Base-by-base conservation (phyloP, 2,329 filamentous ascomycete species). In the Pseudogymnoascus sp. region DNA sequence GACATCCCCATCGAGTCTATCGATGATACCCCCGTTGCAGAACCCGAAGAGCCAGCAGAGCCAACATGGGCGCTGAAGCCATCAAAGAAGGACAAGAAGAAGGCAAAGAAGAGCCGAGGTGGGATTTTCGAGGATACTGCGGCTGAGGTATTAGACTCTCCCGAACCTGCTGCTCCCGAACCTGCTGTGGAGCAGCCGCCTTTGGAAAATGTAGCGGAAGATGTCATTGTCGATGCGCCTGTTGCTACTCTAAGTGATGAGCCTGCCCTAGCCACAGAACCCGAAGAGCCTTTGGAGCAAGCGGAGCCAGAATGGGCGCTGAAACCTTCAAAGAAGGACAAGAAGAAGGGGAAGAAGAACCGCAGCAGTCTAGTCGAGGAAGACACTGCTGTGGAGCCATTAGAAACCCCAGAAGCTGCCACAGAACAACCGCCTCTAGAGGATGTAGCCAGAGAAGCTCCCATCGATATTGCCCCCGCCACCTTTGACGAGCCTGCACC, bases 71-170 rank as follows among this genome's bases (percentile, higher is more conserved):
- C 39, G 20, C n/a, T 30, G 8, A 47, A 57, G n/a, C 59, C 38
- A 5, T 70, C 70, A 12, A 74, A 74, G 62, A 74, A 74, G 62
- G 69, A 69, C 8, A 78, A 78, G 70, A 79, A 71, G 61, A 71
- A 70, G 38, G 30, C n/a, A 6, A 58, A 58, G 20, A 35, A 57
- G 36, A 18, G 22, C 11, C 22, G n/a, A 5, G 59, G 12, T 14
- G 16, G 25, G 12, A 18, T 20, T 18, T 14, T 25, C 3, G 37
- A 60, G 39, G 22, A 18, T 37, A 30, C 14, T 60, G 16, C n/a
- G 9, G 18, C 12, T 22, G 57, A n/a, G 12, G 16, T 1, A 16
- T 22, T 16, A 6, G n/a, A 50, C n/a, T 50, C 43, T 50, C 43
- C 43, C 2, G 25, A 50, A 33, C 18, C 43, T 30, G 25, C 43